A percentile compares a stretch with the other conserved stretches of the same genome.
These are phyloP conservation scores for Echeveria elegans DNA, from an alignment of 164 flowering plant species.

Conservation along the genomic window DNA sequence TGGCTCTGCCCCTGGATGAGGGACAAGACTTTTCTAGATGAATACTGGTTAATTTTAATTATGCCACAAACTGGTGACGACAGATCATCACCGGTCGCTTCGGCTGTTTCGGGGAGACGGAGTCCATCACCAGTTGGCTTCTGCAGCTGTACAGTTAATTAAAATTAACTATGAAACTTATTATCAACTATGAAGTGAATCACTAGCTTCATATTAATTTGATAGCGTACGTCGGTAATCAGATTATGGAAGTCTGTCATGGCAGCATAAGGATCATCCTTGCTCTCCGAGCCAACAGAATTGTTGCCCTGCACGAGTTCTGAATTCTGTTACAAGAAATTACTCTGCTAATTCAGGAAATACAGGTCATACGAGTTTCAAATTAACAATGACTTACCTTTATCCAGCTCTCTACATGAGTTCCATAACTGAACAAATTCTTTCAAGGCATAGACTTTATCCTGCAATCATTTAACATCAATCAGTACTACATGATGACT, in stretches of 20 bases:
- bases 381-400: constrained; percentile 25
- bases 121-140: constrained; percentile 12
- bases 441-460: constrained; percentile 8
- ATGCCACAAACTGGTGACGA: constrained; percentile 26
- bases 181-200: too few relatives aligned
- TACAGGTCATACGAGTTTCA: background rate
- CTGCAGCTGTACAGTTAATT: constrained; percentile 49
- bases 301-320: background rate
- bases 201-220: too few relatives aligned
- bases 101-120: constrained; percentile 12
- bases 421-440: constrained; percentile 25
- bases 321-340: background rate
- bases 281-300: background rate
- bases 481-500: background rate
- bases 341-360: background rate
- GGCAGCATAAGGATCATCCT: background rate
- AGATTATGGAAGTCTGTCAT: background rate
- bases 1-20: too few relatives aligned
- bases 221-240: too few relatives aligned
- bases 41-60: constrained; percentile 19
- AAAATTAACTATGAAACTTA: background rate
- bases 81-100: background rate
- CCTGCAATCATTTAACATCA: constrained; percentile 19
- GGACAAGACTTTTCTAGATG: constrained; percentile 55
- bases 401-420: constrained; percentile 11